These are phyloP conservation scores for Pyrrhoderma lamaoense DNA, from an alignment of 1,284 basidiomycete species.

Conservation along the genomic window DNA sequence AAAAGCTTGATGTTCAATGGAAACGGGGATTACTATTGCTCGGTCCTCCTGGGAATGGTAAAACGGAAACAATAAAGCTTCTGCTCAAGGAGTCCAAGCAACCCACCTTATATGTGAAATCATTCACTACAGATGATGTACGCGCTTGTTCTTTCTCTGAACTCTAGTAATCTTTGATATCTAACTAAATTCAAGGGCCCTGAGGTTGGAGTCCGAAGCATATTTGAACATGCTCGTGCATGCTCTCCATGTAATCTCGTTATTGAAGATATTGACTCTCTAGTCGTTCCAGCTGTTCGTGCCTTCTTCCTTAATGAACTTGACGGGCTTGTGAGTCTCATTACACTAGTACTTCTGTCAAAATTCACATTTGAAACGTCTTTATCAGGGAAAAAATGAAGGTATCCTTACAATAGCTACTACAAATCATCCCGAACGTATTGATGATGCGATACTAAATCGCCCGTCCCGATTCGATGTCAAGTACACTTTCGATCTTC, in stretches of 20 bases:
- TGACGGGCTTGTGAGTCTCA: slow-evolving; percentile 32
- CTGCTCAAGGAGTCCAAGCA: slow-evolving; percentile 23
- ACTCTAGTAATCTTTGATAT: not conserved
- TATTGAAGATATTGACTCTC: slow-evolving; percentile 39
- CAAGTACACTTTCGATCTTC: slow-evolving; percentile 35
- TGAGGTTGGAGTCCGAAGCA: slow-evolving; percentile 26
- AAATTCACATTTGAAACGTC: no score
- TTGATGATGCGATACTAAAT: slow-evolving; percentile 39
- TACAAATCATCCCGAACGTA: slow-evolving; percentile 41
- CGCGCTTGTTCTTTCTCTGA: not conserved
- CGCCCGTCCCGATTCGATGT: slow-evolving; percentile 42
- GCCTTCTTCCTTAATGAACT: slow-evolving; percentile 42
- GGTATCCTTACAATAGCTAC: slow-evolving; percentile 39
- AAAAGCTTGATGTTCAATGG: slow-evolving; percentile 36
- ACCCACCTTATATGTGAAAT: slow-evolving; percentile 37
- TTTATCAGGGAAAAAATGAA: slow-evolving; percentile 33
- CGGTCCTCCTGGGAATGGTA: slow-evolving; percentile 29
- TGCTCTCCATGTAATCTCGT: slow-evolving; percentile 38
- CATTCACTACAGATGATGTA: slow-evolving; percentile 23
- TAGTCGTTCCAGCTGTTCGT: slow-evolving; percentile 33
- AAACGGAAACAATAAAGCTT: slow-evolving; percentile 26
- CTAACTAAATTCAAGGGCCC: slow-evolving; percentile 21
- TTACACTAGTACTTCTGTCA: no score
- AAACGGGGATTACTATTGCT: slow-evolving; percentile 29
- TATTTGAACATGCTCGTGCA: slow-evolving; percentile 30